Evolutionary conservation across 768 basidiomycete genomes (phyloP), one percentile per base, ranked within the genome.

Genomic region (Termitomyces heimii): DNA sequence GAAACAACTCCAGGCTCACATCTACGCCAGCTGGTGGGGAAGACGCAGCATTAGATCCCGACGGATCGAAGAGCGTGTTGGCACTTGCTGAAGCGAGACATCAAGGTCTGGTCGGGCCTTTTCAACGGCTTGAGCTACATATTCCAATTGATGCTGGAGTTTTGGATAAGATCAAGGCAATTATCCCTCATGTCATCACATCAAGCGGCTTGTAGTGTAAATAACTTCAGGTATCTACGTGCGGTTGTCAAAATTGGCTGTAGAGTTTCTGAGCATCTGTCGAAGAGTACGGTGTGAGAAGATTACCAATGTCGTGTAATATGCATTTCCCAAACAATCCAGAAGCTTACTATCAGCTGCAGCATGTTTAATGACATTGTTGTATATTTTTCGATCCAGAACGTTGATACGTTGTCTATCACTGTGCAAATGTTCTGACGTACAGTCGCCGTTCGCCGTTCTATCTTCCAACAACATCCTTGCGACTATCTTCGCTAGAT

Each of bases 11-110:
- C 5, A 20, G 16, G 24, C 34, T 50, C 18, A 44, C 26, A 29
- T 43, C 56, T 10, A 53, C 52, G n/a, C 40, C 39, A 4, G 45
- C 57, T 42, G 52, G 52, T 31, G 46, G 57, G 16, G 43, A 43
- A 22, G 51, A 53, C 8, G 52, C 52, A 10, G 20, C 29, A 5
- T 26, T 53, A 14, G 51, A 53, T 16, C 43, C 46, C 0, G 45
- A 58, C 32, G 37, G 57, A 14, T 58, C 46, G 18, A 58, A 48
- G 35, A 31, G 22, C 14, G 42, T 53, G 18, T 28, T 58, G 43
- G 43, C 57, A 40, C 20, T 58, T 20, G 52, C 52, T 42, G 26
- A 39, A 20, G 28, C 43, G 5, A 47, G 45, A 1, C 39, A 46
- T 13, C 44, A 20, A 40, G 20, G 44, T 53, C 43, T 14, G 37